These are phyloP conservation scores for Cordyceps pruinosa DNA, from an alignment of 2,329 filamentous ascomycete genomes.

Conservation along the genomic window DNA sequence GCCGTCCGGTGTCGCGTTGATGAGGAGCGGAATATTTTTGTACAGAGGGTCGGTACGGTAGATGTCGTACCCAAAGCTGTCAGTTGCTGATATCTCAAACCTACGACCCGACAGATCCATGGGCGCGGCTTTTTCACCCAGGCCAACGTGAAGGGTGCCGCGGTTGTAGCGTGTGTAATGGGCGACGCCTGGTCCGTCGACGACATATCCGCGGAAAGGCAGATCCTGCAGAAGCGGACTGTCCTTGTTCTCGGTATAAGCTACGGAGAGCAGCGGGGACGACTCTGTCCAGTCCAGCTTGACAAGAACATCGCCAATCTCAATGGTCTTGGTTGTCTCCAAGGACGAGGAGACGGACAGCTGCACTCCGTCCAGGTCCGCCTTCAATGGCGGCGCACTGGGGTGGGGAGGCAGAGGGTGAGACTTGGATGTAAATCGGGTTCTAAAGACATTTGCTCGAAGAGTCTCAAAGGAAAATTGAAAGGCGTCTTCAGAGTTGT, in stretches of 20 bases:
- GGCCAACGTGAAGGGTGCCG: constrained; percentile 58
- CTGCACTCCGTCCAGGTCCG: constrained; percentile 25
- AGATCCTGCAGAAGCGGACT: constrained; percentile 56
- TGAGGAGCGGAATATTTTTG: constrained; percentile 67
- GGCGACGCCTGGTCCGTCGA: constrained; percentile 54
- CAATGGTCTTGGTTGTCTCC: constrained; percentile 34
- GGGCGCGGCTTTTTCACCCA: constrained; percentile 66
- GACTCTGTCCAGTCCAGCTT: constrained; percentile 49
- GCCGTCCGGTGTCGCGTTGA: constrained; percentile 58
- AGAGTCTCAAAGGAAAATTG: constrained; percentile 58
- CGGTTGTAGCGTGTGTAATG: constrained; percentile 59
- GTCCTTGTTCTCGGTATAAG: constrained; percentile 36
- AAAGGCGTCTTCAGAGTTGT: constrained; percentile 30
- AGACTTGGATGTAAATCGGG: constrained; percentile 54
- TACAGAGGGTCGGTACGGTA: constrained; percentile 66
- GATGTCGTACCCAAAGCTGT: constrained; percentile 67
- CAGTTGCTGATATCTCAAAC: constrained; percentile 61
- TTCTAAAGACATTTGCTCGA: constrained; percentile 57
- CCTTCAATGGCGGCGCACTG: constrained; percentile 41
- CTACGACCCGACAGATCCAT: constrained; percentile 63
- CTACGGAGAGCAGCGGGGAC: constrained; percentile 51
- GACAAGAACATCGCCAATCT: constrained; percentile 43
- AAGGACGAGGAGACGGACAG: constrained; percentile 24
- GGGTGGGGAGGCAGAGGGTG: constrained; percentile 61
- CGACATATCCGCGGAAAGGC: constrained; percentile 56